Evolutionary conservation across 164 flowering plant genomes (phyloP).

Genomic region (Magnolia officinalis): DNA sequence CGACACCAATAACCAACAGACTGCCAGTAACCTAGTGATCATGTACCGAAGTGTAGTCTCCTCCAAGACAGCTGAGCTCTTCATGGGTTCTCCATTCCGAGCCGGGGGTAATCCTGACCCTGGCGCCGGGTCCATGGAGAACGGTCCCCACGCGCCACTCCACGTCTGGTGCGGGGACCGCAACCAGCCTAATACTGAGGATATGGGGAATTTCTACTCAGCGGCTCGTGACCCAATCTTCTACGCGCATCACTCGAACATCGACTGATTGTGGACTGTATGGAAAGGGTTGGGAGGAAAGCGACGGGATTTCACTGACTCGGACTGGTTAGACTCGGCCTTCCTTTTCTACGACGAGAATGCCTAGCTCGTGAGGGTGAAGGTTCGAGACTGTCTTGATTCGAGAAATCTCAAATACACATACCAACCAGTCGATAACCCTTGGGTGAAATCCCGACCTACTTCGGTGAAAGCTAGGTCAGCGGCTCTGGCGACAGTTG

Average conservation of each 20-base stretch:
- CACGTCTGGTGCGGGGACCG: neutral
- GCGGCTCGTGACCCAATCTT: neutral
- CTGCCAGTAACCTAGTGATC: neutral
- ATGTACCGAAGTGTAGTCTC: neutral
- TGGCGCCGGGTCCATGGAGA: neutral
- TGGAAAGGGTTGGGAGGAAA: neutral
- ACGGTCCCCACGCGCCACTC: neutral
- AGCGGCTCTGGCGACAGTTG: neutral
- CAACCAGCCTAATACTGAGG: neutral
- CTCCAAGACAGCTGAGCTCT: neutral
- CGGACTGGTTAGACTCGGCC: neutral
- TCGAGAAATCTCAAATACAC: neutral
- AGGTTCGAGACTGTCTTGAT: neutral
- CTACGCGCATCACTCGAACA: neutral
- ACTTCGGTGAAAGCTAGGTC: neutral
- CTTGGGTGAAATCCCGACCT: neutral
- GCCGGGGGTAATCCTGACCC: neutral
- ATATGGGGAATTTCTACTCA: constrained; percentile 1
- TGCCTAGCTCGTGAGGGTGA: neutral
- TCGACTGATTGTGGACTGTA: neutral
- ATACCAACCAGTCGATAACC: neutral
- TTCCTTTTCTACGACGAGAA: constrained; percentile 14
- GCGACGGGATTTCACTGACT: neutral
- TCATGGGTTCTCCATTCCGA: constrained; percentile 3
- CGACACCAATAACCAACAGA: neutral